phyloP scores from a whole-genome alignment of 2,329 filamentous ascomycete genomes.

The Colletotrichum sp. region DNA sequence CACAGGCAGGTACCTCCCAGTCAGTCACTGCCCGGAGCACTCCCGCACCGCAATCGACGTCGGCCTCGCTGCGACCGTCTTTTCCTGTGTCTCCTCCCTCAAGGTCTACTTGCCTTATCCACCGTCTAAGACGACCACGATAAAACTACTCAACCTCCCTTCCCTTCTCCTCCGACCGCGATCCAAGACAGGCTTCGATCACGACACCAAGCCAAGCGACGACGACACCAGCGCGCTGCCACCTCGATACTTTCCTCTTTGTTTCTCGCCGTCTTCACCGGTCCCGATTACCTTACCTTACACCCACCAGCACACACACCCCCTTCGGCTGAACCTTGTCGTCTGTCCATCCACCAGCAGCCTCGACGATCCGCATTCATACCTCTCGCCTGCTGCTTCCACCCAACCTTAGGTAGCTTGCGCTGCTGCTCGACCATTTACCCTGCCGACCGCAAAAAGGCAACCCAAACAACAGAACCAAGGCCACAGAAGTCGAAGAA shows the following conservation, averaged over 20 bases:
- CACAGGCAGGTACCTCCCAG: not conserved
- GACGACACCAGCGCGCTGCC: not conserved
- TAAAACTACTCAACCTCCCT: not conserved
- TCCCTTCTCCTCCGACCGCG: not conserved
- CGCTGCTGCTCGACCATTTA: not conserved
- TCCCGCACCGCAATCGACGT: not conserved
- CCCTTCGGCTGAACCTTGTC: conserved; percentile 2
- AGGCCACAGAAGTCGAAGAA: not conserved
- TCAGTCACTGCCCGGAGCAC: not conserved
- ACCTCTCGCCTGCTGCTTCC: not conserved
- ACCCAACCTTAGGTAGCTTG: not conserved
- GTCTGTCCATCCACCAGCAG: not conserved
- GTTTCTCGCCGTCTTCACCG: not conserved
- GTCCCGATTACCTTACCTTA: not conserved
- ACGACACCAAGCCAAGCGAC: not conserved
- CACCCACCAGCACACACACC: not conserved
- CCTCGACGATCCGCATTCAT: not conserved
- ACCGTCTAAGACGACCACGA: not conserved
- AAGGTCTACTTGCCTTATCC: too few species aligned
- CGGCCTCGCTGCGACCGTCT: not conserved
- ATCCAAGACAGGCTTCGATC: not conserved
- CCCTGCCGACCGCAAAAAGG: not conserved
- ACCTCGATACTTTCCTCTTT: not conserved
- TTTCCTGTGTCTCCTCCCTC: not conserved
- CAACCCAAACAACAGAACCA: not conserved